Evolutionary conservation across 1,284 basidiomycete species (phyloP).

Genomic region (Flammula alnicola): DNA sequence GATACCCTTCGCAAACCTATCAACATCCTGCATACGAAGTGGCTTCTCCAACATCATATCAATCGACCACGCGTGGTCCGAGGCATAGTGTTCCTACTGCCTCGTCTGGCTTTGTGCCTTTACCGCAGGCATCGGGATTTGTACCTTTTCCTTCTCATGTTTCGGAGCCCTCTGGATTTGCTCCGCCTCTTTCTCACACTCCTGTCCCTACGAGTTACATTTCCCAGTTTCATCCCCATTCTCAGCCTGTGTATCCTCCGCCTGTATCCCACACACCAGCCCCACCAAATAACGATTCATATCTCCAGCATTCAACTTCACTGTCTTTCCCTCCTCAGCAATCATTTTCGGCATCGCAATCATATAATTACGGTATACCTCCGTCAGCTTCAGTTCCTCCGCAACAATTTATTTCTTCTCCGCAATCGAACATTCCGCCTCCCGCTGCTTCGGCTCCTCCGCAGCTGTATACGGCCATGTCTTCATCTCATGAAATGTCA

Average conservation of each 20-base stretch:
- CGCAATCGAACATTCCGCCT: constrained; percentile 24
- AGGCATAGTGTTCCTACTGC: constrained; percentile 68
- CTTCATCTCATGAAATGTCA: constrained; percentile 41
- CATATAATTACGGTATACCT: constrained; percentile 28
- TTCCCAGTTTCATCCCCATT: constrained; percentile 34
- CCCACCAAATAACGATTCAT: constrained; percentile 29
- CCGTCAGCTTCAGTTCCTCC: constrained; percentile 31
- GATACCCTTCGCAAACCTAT: constrained; percentile 38
- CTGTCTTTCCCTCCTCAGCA: constrained; percentile 43
- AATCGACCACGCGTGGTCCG: constrained; percentile 50
- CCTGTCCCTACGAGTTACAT: constrained; percentile 37
- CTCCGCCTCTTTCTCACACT: constrained; percentile 42
- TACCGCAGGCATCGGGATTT: constrained; percentile 40
- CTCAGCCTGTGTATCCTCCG: constrained; percentile 36
- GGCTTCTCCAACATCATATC: constrained; percentile 39
- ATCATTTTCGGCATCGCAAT: constrained; percentile 42
- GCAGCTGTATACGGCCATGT: constrained; percentile 36
- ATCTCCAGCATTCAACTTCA: constrained; percentile 26
- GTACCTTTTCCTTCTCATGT: constrained; percentile 41
- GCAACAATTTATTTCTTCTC: constrained; percentile 38
- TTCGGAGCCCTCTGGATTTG: constrained; percentile 54
- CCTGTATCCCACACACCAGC: constrained; percentile 41
- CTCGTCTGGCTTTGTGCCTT: constrained; percentile 70
- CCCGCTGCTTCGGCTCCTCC: constrained; percentile 27
- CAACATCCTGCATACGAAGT: constrained; percentile 64